Conservation (phyloP, 306 rosid species). For the Begonia loranthoides region DNA sequence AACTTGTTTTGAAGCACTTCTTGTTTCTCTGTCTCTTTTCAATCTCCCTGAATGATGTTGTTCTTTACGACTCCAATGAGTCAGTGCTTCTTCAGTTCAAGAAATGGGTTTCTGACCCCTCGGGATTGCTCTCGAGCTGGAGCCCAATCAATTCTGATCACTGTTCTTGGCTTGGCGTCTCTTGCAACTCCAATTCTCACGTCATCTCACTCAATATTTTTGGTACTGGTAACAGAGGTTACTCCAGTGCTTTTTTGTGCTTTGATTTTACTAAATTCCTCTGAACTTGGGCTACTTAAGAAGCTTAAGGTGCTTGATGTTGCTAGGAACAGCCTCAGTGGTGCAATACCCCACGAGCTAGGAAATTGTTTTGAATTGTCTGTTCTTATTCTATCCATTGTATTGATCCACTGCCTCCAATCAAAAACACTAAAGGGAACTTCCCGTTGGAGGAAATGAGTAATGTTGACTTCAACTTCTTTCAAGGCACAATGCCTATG, state of each 20-base stretch:
- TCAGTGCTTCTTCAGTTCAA: constrained; percentile 53
- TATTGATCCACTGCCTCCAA: constrained; percentile 28
- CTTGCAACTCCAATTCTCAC: no score
- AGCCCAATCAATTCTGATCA: no score
- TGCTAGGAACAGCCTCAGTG: constrained; percentile 68
- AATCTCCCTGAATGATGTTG: constrained; percentile 9
- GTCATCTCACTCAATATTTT: constrained; percentile 62
- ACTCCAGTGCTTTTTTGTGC: constrained; percentile 20
- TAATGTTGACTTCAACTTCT: constrained; percentile 55
- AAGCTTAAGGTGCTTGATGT: constrained; percentile 62
- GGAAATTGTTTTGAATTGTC: constrained; percentile 55
- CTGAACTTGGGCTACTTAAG: constrained; percentile 43
- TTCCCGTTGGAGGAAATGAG: constrained; percentile 22
- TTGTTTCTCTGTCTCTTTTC: constrained; percentile 13
- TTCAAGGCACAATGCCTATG: constrained; percentile 52
- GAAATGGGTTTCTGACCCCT: constrained; percentile 38
- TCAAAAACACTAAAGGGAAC: constrained; percentile 14
- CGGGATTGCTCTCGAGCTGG: no score
- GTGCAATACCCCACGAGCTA: constrained; percentile 43
- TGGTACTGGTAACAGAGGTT: constrained; percentile 39
- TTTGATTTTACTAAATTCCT: constrained; percentile 32
- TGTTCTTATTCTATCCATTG: constrained; percentile 68
- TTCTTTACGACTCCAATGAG: constrained; percentile 35
- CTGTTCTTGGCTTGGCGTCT: no score
- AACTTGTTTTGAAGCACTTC: constrained; percentile 12